Evolutionary conservation across 352 stramenopile species (phyloP), one percentile per base, ranked within the genome.

Genomic region (Halophytophthora batemanensis): DNA sequence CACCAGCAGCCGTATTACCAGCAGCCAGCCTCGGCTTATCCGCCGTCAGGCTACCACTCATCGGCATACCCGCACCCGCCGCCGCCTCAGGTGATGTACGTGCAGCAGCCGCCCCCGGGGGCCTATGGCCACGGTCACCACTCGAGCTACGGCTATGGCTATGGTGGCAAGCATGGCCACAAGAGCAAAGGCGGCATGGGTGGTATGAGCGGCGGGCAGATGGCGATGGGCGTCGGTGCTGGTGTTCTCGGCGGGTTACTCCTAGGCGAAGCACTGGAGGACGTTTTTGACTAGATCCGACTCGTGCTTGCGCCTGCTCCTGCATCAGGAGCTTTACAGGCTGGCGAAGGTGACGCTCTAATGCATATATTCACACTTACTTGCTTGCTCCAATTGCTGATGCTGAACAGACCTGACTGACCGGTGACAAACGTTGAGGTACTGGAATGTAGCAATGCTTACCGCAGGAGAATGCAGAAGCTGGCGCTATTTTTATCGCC

Each of bases 181-280:
- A 42, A 59, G 3, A 37, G 54, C 3, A 56, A 19, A 17, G 56
- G 50, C 21, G 64, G 65, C 2, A 52, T 50, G 23, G 68, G 70
- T n/a, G 60, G 65, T 29, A 66, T 63, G 48, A 71, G 58, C 56
- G 66, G 50, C 2, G 59, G 63, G 21, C 51, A 75, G 22, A 68
- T 90, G 55, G 83, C 81, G 10, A 68, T 94, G 45, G 83, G 83
- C 19, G 70, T 89, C 18, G 83, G 81, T 19, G 81, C 76, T 3
- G 81, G 81, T 51, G 57, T 92, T n/a, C 57, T 90, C 31, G 83
- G 83, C 37, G 83, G 83, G 12, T 60, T 90, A 57, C 46, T 94
- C 23, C 67, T 94, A 0, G 83, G 81, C n/a, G 82, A 90, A 59
- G 66, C 69, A 11, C 55, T 90, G 22, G 75, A 86, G 17, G 64